Evolutionary conservation across 1,284 basidiomycete species (phyloP), one percentile per base, ranked within the genome.

Genomic region (Athelia psychrophila): DNA sequence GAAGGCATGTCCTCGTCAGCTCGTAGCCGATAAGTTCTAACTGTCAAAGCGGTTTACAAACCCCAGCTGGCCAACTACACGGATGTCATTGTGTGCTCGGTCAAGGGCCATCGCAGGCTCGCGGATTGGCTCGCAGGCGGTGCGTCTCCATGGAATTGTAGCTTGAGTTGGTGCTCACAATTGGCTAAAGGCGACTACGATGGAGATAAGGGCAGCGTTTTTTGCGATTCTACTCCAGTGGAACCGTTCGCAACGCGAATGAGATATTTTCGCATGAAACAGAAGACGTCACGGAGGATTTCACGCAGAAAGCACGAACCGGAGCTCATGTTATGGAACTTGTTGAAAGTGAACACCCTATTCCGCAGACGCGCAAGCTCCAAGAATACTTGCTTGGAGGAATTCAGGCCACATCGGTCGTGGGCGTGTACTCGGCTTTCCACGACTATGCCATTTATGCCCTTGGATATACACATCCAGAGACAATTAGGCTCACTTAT

Each of bases 381-480:
- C 84, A 86, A 57, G 56, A 62, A 3, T 75, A 75, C 50, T 64
- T 86, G 0, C 68, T 87, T 15, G 74, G 74, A 20, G 67, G 75
- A 6, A 62, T 86, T 22, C 68, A 66, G 12, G 70, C 79, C 48
- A 58, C 67, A 2, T 69, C 73, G 0, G 55, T 77, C 0, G 79
- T 84, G 2, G 83, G 84, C 2, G 73, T 64, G 45, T 86, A 84
- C 59, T 83, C 80, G 1, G 75, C 65, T 2, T 78, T 77, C 65
- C 83, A 86, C 63, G 76, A 83, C 44, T 72, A 73, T 44, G 69
- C 79, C 1, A 72, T 75, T 1, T 46, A 46, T 27, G n/a, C 16
- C 16, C 23, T 18, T 42, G 38, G 38, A 8, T 42, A 42, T 16
- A 22, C 6, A 16, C n/a, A 42, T n/a, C n/a, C 16, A 8, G n/a